Evolutionary conservation across 2,329 filamentous ascomycete species (phyloP), one percentile per base, ranked within the genome.

Genomic region (Colletotrichum sp.): DNA sequence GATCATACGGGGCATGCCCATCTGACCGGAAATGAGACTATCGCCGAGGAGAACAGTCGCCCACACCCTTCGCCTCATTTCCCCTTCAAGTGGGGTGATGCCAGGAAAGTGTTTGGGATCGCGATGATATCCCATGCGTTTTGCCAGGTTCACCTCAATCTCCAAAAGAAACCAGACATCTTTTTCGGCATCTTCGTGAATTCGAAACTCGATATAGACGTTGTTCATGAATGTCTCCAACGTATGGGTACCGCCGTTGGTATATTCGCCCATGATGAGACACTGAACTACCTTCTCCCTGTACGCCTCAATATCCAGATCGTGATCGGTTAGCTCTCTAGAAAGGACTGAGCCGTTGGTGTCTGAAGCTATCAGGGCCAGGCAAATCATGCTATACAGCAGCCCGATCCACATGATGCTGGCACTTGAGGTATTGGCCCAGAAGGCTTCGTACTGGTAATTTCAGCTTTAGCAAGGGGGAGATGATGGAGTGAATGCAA

Each of bases 21-120:
- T 83, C 65, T 88, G 87, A 15, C 85, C 83, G 0, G 86, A 87
- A 6, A 88, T 82, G 0, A 85, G 77, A 4, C 87, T 79, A 60
- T 89, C 88, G 5, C 86, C 79, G 69, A 86, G 83, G 18, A 83
- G 79, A 6, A 88, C 79, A 0, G 83, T 80, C 8, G 83, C 80
- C 87, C 88, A 89, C 0, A 85, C 77, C 2, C 87, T 81, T 34
- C 86, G 81, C 25, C 88, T 82, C 86, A 89, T 89, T 77, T 89
- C 87, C 4, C 84, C 83, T 1, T 84, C 77, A 43, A 88, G 87
- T 0, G 82, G 80, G 0, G 84, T 82, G 30, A 89, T 84, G 8
- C 78, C 80, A 0, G 81, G 80, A 76, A 88, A 88, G 62, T 86
- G 83, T 7, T 80, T 83, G 0, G 86, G 82, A 73, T 89, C 88